Base-by-base conservation (phyloP, 2,329 filamentous ascomycete genomes). In the Apiospora hydei region DNA sequence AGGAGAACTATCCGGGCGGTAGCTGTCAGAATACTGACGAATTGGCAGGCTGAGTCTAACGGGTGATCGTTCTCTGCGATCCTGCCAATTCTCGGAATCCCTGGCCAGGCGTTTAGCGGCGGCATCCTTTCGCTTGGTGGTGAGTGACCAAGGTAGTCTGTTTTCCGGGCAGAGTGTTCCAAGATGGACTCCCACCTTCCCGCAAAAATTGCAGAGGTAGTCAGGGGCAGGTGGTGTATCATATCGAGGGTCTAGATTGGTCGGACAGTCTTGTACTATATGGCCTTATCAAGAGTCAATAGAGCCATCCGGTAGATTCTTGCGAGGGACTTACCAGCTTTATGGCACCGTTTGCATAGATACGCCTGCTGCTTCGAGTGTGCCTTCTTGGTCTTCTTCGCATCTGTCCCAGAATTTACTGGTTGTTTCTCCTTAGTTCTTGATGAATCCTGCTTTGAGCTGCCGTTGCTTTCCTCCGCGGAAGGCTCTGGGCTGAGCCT, bases 201-300 rank as follows among this genome's bases (percentile, higher is more conserved):
- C 71, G 75, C 84, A 85, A 38, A 83, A 72, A 5, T 75, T 70
- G 70, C 84, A 85, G 24, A 38, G 47, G 71, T 85, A 85, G 18
- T 73, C 70, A 6, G 53, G 34, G 0, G 70, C 49, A 2, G 83
- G 83, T 43, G 73, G 71, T 67, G 43, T 73, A 71, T 85, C 84
- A 70, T 76, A 83, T 2, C 70, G 41, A 13, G 83, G 81, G 71
- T 85, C 82, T n/a, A 85, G 61, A 72, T 83, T 84, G 2, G 84
- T 86, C 24, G 84, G 84, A 70, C 84, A 86, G 1, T 77, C 46
- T 69, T 81, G 76, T 24, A 84, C 75, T 72, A 75, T 78, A 73
- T 85, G 84, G 38, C 83, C 84, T 86, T 71, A 13, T 13, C 30
- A 41, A 64, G 18, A 4, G 34, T 64, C 34, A 64, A 21, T 64